Conservation (phyloP, 1,284 basidiomycete genomes). For the Lentinus polychrous region DNA sequence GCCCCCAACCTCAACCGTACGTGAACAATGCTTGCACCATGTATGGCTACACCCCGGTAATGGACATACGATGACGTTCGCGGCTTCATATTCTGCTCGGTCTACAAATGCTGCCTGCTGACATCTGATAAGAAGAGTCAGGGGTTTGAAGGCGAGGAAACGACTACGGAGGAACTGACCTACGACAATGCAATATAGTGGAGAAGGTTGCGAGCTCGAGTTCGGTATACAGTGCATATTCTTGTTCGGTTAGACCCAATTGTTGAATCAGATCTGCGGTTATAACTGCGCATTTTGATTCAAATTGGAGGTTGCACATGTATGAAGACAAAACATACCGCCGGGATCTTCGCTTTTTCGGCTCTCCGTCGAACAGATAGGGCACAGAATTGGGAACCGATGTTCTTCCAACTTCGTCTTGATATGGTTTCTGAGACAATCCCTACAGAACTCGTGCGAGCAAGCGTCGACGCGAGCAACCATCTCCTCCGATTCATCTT, state of each 20-base stretch:
- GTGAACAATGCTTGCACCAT: constrained; percentile 51
- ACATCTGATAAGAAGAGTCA: constrained; percentile 36
- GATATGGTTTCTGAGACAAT: constrained; percentile 42
- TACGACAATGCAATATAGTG: constrained; percentile 44
- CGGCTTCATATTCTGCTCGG: constrained; percentile 37
- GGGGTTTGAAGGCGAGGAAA: too few species aligned
- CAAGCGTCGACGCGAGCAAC: constrained; percentile 41
- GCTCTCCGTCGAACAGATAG: constrained; percentile 35
- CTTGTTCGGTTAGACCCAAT: constrained; percentile 41
- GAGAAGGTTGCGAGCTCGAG: constrained; percentile 49
- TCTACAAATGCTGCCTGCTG: constrained; percentile 40
- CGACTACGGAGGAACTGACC: constrained; percentile 25
- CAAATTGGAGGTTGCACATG: too few species aligned
- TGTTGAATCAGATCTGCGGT: constrained; percentile 34
- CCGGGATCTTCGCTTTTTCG: constrained; percentile 25
- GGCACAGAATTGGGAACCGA: constrained; percentile 56
- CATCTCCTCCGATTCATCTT: constrained; percentile 38
- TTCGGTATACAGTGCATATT: constrained; percentile 43
- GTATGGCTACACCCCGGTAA: constrained; percentile 35
- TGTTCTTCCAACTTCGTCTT: constrained; percentile 42
- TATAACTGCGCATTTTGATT: constrained; percentile 38
- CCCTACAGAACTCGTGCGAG: constrained; percentile 48
- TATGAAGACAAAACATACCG: constrained; percentile 32
- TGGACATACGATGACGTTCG: constrained; percentile 36
- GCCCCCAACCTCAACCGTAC: constrained; percentile 31